Conservation (phyloP, 768 basidiomycete species). For the Trametes cingulata region DNA sequence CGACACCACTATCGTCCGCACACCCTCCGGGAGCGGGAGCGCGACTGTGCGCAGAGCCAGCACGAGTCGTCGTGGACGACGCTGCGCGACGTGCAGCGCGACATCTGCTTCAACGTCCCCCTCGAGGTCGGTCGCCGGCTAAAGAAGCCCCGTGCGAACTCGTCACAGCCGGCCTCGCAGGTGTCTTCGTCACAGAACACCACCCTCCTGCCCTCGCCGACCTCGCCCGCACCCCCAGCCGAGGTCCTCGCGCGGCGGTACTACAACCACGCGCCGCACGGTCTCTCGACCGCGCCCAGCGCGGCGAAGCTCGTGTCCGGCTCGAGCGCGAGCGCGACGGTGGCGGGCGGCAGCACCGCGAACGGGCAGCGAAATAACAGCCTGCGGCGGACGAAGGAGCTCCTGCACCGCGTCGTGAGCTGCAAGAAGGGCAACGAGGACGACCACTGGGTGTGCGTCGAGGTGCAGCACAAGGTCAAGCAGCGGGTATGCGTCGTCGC, state of each 20-base stretch:
- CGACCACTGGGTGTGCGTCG: conserved; percentile 34
- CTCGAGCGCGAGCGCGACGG: neutral
- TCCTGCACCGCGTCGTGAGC: conserved; percentile 26
- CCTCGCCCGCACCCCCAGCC: conserved; percentile 29
- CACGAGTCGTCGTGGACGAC: conserved; percentile 25
- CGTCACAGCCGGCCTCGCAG: neutral
- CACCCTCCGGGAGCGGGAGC: neutral
- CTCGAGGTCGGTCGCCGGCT: conserved; percentile 19
- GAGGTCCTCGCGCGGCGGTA: conserved; percentile 32
- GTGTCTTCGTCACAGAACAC: neutral
- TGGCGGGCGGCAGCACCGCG: neutral
- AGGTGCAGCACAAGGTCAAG: conserved; percentile 32
- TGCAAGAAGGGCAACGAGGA: conserved; percentile 27
- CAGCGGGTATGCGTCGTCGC: conserved; percentile 24
- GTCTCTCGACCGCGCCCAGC: neutral
- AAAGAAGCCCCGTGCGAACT: conserved; percentile 20
- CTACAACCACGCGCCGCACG: conserved; percentile 29
- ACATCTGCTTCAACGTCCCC: conserved; percentile 26
- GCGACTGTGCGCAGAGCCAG: conserved; percentile 1
- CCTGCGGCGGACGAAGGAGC: conserved; percentile 21
- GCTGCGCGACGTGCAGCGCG: conserved; percentile 21
- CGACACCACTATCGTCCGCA: neutral
- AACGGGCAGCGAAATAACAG: neutral
- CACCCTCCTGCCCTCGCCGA: neutral
- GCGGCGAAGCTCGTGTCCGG: neutral